A percentile compares a stretch with the other conserved stretches of the same genome.
These are phyloP conservation scores for Aureobasidium sp. DNA, from an alignment of 2,329 filamentous ascomycete species.

Conservation along the genomic window DNA sequence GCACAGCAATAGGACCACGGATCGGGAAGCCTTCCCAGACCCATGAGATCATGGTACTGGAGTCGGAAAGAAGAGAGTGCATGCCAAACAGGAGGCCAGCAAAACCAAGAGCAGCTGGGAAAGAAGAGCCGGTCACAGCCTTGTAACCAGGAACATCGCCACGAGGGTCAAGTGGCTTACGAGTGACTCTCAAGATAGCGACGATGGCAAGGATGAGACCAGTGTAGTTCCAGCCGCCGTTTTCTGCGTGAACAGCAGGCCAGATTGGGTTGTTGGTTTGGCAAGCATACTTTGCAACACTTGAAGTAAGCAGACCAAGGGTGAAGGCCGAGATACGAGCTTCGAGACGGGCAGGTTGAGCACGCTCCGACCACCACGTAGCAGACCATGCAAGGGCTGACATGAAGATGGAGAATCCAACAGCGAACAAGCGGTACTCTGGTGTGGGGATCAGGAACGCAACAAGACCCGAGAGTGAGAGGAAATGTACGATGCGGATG, in stretches of 20 bases:
- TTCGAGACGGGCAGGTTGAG: slow-evolving; percentile 69
- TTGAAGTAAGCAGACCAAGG: slow-evolving; percentile 76
- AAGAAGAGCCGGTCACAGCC: slow-evolving; percentile 50
- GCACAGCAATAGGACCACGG: slow-evolving; percentile 75
- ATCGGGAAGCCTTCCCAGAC: slow-evolving; percentile 95
- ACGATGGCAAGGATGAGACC: slow-evolving; percentile 70
- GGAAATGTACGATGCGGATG: slow-evolving; percentile 59
- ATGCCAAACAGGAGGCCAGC: slow-evolving; percentile 81
- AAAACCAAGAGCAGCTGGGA: slow-evolving; percentile 69
- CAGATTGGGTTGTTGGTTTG: slow-evolving; percentile 94
- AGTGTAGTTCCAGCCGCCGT: slow-evolving; percentile 86
- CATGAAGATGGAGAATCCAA: slow-evolving; percentile 74
- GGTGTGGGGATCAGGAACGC: slow-evolving; percentile 72
- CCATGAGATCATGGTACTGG: slow-evolving; percentile 98
- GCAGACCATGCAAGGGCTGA: slow-evolving; percentile 79
- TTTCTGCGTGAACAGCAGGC: slow-evolving; percentile 84
- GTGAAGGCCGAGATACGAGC: slow-evolving; percentile 72
- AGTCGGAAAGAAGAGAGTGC: slow-evolving; percentile 90
- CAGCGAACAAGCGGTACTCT: slow-evolving; percentile 67
- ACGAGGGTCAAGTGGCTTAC: slow-evolving; percentile 11
- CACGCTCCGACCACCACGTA: slow-evolving; percentile 70
- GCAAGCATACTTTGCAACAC: slow-evolving; percentile 85
- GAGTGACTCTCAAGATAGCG: slow-evolving; percentile 45
- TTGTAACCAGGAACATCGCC: slow-evolving; percentile 10
- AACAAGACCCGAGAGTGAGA: slow-evolving; percentile 75